Evolutionary conservation across 257 asterid genomes (phyloP).

Genomic region (Solanum lignicaule): DNA sequence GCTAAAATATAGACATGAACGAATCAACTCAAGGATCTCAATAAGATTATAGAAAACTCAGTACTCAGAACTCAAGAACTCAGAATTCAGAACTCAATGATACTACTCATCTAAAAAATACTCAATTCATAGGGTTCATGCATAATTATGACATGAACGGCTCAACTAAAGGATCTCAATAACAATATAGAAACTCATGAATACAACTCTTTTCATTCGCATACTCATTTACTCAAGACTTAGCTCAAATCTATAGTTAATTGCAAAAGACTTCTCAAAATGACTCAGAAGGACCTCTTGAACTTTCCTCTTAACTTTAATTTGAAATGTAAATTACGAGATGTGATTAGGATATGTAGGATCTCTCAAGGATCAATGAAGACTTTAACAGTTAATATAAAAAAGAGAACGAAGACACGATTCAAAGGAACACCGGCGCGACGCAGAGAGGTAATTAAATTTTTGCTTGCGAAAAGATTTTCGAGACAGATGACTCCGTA

Average conservation of each 20-base stretch:
- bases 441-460: too few relatives aligned
- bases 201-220: background rate
- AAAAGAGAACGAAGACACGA: too few relatives aligned
- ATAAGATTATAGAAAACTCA: background rate
- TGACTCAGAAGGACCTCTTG: background rate
- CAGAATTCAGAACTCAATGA: background rate
- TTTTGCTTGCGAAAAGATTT: too few relatives aligned
- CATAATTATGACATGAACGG: background rate
- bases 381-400: too few relatives aligned
- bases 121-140: background rate
- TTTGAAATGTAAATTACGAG: too few relatives aligned
- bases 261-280: background rate
- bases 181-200: background rate
- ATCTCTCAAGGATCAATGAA: too few relatives aligned
- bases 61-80: background rate
- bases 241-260: background rate
- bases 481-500: too few relatives aligned
- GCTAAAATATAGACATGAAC: background rate
- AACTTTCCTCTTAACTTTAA: too few relatives aligned
- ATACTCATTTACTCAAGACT: background rate
- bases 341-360: too few relatives aligned
- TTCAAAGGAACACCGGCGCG: too few relatives aligned
- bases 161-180: background rate
- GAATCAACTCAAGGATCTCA: background rate
- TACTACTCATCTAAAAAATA: background rate